Conservation (phyloP, 2,329 filamentous ascomycete genomes). For the Fusarium chaquense region DNA sequence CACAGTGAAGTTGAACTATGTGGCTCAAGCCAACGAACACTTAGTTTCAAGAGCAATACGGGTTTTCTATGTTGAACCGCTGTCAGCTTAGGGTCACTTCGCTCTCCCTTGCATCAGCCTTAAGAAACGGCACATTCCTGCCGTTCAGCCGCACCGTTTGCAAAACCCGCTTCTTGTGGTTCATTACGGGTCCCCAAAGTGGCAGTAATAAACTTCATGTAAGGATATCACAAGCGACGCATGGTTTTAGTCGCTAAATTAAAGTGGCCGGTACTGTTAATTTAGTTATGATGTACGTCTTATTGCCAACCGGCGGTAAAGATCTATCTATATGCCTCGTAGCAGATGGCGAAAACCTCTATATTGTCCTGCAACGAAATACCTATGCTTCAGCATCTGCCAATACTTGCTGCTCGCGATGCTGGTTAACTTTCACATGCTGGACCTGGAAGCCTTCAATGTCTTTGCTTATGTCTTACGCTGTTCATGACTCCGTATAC, state of each 20-base stretch:
- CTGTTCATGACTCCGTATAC: background rate
- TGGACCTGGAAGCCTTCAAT: background rate
- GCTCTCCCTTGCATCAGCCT: background rate
- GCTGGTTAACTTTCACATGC: background rate
- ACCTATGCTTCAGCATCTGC: background rate
- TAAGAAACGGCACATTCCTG: background rate
- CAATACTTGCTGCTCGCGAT: background rate
- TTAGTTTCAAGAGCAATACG: background rate
- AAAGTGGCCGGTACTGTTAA: background rate
- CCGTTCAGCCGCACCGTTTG: constrained; percentile 1
- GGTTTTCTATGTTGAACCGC: background rate
- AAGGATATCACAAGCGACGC: background rate
- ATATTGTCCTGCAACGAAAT: background rate
- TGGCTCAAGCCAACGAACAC: constrained; percentile 6
- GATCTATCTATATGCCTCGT: background rate
- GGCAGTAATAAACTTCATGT: background rate
- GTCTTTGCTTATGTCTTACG: background rate
- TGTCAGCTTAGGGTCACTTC: background rate
- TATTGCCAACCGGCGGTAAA: background rate
- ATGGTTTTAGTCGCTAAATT: background rate
- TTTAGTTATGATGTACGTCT: background rate
- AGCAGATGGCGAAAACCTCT: background rate
- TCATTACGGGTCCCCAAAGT: background rate
- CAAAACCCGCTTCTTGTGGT: background rate
- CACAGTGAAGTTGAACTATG: constrained; percentile 3